Evolutionary conservation across 192 early-diverging fungal species (phyloP).

Genomic region (Podila epigama): DNA sequence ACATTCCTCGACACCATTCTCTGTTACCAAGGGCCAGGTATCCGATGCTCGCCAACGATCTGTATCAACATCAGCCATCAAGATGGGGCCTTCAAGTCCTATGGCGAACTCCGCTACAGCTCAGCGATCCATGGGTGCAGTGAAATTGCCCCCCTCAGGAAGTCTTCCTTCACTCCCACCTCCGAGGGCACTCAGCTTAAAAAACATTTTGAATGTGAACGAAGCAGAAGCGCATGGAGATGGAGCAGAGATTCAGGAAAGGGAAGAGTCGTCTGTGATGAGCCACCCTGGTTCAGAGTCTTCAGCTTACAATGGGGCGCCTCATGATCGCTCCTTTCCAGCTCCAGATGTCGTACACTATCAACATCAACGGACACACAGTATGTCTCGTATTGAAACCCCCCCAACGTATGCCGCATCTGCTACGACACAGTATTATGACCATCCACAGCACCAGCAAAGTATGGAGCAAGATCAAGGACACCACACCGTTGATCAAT

Average conservation of each 20-base stretch:
- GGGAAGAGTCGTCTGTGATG: neutral
- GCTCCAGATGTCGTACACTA: neutral
- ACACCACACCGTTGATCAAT: neutral
- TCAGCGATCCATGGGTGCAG: neutral
- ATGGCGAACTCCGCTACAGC: neutral
- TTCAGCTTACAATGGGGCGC: neutral
- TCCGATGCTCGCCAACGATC: neutral
- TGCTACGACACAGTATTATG: neutral
- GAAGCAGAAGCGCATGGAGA: conserved; percentile 11
- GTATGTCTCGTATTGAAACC: neutral
- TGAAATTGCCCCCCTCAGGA: neutral
- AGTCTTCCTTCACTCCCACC: conserved; percentile 8
- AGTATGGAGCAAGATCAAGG: neutral
- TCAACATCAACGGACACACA: neutral
- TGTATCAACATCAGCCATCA: neutral
- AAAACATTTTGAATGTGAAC: conserved; percentile 29
- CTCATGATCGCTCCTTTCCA: neutral
- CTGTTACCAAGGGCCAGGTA: neutral
- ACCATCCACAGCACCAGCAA: neutral
- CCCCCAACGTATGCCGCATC: too few relatives aligned
- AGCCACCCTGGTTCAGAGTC: neutral
- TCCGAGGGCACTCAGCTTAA: conserved; percentile 25
- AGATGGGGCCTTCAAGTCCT: neutral
- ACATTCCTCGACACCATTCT: neutral
- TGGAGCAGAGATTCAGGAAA: conserved; percentile 1